A percentile compares a stretch with the other conserved stretches of the same genome.
phyloP scores from a whole-genome alignment of 1,284 basidiomycete genomes.

The Ustilago bromivora region DNA sequence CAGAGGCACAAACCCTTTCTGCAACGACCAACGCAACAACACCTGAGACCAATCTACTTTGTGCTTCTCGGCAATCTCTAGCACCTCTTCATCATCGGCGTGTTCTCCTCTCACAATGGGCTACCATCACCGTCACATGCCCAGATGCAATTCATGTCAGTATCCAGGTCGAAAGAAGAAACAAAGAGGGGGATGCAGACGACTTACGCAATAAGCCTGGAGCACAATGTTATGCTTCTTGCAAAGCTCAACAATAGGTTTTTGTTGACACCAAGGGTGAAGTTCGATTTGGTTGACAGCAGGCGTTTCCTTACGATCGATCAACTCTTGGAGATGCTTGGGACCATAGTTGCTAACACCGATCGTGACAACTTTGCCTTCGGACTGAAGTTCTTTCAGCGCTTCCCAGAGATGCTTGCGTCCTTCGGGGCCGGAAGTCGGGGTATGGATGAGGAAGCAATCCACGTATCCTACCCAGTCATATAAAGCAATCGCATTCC shows the following conservation, averaged over 20 bases:
- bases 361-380: conserved; percentile 45
- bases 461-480: conserved; percentile 38
- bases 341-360: conserved; percentile 50
- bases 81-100: conserved; percentile 30
- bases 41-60: conserved; percentile 48
- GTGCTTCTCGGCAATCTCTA: conserved; percentile 43
- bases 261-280: conserved; percentile 52
- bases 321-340: conserved; percentile 42
- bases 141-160: not conserved
- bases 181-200: too few relatives aligned
- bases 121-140: not conserved
- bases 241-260: conserved; percentile 44
- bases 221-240: conserved; percentile 44
- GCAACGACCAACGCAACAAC: conserved; percentile 43
- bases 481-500: not conserved
- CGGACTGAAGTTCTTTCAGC: conserved; percentile 37
- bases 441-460: conserved; percentile 53
- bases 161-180: not conserved
- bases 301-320: conserved; percentile 28
- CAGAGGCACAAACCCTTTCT: conserved; percentile 51
- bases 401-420: conserved; percentile 48
- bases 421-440: conserved; percentile 41
- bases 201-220: conserved; percentile 44
- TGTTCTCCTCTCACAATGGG: conserved; percentile 46
- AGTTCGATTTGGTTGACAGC: conserved; percentile 51